These are phyloP conservation scores for Rosa hybrid DNA, from an alignment of 331 rosid species.

Conservation along the genomic window DNA sequence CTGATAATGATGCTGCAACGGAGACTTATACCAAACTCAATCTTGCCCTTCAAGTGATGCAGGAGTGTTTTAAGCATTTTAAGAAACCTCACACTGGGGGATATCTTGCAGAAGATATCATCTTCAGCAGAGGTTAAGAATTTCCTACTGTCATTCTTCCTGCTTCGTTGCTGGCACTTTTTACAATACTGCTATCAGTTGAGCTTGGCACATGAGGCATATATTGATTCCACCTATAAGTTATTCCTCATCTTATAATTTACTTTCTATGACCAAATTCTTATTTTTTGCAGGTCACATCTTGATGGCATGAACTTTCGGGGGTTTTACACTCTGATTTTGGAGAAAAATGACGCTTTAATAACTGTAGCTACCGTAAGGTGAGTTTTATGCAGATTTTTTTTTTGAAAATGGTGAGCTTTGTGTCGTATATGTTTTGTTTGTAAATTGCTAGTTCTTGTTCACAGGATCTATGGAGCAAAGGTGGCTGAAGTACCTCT, in stretches of 20 bases:
- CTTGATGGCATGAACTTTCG: not conserved
- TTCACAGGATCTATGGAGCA: not conserved
- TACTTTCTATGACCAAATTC: not conserved
- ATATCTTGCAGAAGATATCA: constrained; percentile 69
- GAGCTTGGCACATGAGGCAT: not conserved
- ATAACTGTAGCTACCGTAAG: not conserved
- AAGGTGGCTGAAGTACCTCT: constrained; percentile 11
- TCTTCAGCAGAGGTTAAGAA: constrained; percentile 68
- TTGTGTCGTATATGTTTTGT: not conserved
- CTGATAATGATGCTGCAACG: constrained; percentile 28
- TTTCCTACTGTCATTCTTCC: not conserved
- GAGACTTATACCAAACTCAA: constrained; percentile 66
- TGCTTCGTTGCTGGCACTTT: not conserved
- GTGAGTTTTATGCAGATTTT: not conserved
- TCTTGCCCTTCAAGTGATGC: constrained; percentile 79
- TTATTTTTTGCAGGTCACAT: not conserved
- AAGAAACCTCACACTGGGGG: constrained; percentile 50
- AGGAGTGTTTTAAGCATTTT: constrained; percentile 83
- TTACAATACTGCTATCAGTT: not conserved
- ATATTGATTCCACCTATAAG: not conserved
- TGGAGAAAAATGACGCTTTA: not conserved
- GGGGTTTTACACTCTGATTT: not conserved
- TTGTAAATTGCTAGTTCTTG: not conserved
- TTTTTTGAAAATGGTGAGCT: not conserved
- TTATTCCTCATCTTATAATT: not conserved